Evolutionary conservation across 805 yeast species (phyloP), one percentile per base, ranked within the genome.

Genomic region (Saccharomycopsis microspora): DNA sequence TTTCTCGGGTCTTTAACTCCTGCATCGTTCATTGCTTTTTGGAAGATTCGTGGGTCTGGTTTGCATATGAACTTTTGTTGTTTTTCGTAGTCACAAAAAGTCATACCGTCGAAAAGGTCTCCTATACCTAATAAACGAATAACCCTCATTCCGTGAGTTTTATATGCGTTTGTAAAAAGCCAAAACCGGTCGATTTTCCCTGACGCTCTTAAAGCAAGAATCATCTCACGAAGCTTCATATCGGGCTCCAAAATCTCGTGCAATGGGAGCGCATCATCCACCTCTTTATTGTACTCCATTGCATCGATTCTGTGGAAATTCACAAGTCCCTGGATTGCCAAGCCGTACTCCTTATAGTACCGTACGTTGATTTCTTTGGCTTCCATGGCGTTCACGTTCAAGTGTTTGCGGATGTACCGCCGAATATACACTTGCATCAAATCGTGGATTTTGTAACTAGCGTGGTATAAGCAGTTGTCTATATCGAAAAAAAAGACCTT

Each of bases 101-200:
- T 87, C 55, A 93, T 72, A 0, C 98, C 98, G 55, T 90, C 97
- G 60, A 93, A 89, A 47, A 87, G 60, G 61, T 89, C 96, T n/a
- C 90, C 97, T 32, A 90, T 62, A 1, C 96, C 97, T 43, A 90
- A 68, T 43, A 90, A 69, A 40, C 79, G 72, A 19, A 88, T 71
- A 32, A 87, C 95, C 44, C 97, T 71, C 41, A 80, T 57, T 0
- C 90, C 98, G 64, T 90, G 98, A 58, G 78, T 87, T 60, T 82
- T 80, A 66, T 90, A 90, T 1, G 98, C 97, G 62, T 90, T 90
- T 4, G 98, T 90, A 58, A 87, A 84, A 41, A 93, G 72, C 98
- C 98, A 90, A 54, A 90, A 67, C 58, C 80, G 72, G 57, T 80
- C 82, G 49, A 82, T 78, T 53, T 78, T 75, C 1, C 75, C 69